Evolutionary conservation across 495 filamentous ascomycete species (phyloP).

Genomic region (Ramalina intermedia): DNA sequence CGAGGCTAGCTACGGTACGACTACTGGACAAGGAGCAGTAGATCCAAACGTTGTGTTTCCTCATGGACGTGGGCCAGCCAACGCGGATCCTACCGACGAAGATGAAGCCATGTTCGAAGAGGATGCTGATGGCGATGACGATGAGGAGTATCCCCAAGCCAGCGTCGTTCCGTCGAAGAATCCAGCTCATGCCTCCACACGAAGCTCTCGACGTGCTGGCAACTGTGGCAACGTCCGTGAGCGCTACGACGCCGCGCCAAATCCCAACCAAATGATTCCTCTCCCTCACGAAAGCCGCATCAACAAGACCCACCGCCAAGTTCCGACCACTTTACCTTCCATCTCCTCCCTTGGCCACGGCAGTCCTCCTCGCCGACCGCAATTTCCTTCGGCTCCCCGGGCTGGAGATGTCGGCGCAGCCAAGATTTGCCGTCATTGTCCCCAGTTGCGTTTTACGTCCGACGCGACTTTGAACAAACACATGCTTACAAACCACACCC

Average conservation of each 20-base stretch:
- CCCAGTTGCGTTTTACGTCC: slow-evolving; percentile 2
- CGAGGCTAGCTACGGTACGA: neutral
- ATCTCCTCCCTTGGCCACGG: neutral
- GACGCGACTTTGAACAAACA: slow-evolving; percentile 14
- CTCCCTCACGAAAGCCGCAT: neutral
- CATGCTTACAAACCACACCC: slow-evolving; percentile 25
- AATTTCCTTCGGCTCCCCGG: neutral
- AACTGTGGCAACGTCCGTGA: neutral
- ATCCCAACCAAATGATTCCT: neutral
- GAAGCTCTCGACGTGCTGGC: neutral
- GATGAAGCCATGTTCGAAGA: slow-evolving; percentile 9
- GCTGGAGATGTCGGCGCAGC: neutral
- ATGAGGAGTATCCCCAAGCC: slow-evolving; percentile 6
- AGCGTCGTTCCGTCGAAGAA: neutral
- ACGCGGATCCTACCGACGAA: slow-evolving; percentile 3
- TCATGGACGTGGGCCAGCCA: neutral
- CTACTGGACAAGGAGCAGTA: neutral
- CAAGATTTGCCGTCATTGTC: slow-evolving; percentile 11
- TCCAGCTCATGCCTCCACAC: neutral
- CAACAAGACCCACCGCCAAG: neutral
- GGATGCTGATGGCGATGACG: slow-evolving; percentile 9
- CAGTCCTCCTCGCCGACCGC: neutral
- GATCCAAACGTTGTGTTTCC: neutral
- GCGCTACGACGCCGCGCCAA: slow-evolving; percentile 1
- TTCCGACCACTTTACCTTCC: neutral